Base-by-base conservation (phyloP, 2,329 filamentous ascomycete genomes). In the Xylariales sp. region DNA sequence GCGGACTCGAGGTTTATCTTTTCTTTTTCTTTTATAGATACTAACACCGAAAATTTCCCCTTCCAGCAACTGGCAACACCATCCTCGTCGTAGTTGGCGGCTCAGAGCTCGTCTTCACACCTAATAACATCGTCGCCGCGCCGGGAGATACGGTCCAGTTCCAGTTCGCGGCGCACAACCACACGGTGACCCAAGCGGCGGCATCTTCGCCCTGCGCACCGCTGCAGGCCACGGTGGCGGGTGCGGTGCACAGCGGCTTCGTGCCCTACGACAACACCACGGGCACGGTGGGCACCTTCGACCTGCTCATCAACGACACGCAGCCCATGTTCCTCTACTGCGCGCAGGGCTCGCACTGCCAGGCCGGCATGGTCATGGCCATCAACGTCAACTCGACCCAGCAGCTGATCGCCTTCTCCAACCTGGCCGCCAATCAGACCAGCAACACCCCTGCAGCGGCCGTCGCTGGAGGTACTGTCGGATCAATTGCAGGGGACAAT, bases 251-350 rank as follows among this genome's bases (percentile, higher is more conserved):
- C 40, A 65, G 60, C 29, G 65, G 65, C 0, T 63, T 67, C 32
- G 63, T 68, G 8, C 62, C 65, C 0, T 68, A 56, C 20, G 4
- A 50, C 11, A 56, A 49, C 6, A 62, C 60, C 0, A 59, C 64
- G 36, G 53, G 51, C 3, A 59, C 51, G 1, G 64, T 68, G 6
- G 65, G 65, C 0, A 67, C 63, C 2, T 76, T 74, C 48, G 69
- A 62, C 40, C 61, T 76, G 50, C 59, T 61, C 10, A 52, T 76
- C 14, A 63, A 61, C 19, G 62, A 57, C 40, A 59, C 63, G 0
- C 59, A 66, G 3, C 60, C 70, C 5, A 65, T 74, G 41, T 76
- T 70, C 51, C 44, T 72, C 21, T 76, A 75, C 51, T 76, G 72
- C 40, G 67, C 70, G 1, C 66, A 66, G 3, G 63, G 57, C 0